Base-by-base conservation (phyloP, 2,329 filamentous ascomycete genomes). In the Tolypocladium ovalisporum region DNA sequence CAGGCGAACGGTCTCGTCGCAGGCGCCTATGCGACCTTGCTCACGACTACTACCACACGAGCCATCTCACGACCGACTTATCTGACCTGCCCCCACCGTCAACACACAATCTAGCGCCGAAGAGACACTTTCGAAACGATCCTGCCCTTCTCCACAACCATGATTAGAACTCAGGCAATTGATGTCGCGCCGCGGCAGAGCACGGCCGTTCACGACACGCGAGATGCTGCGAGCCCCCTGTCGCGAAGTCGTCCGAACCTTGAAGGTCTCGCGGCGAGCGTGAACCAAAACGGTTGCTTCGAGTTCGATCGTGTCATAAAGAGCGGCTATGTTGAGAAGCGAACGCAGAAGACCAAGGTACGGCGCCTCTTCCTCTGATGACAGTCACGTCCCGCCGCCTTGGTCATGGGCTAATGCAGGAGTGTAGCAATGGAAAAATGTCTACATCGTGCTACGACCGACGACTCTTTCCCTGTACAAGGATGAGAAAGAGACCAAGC, bases 301-400 rank as follows among this genome's bases (percentile, higher is more conserved):
- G 92, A 94, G 67, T 96, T 95, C 67, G 94, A 99, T 72, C 87
- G 91, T 54, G 89, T 97, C 57, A 82, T 97, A 71, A 97, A 96
- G 75, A 85, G 87, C 58, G 92, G 93, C 59, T 88, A 87, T 63
- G 85, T 96, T 42, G 82, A 88, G 68, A 96, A 96, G 74, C 85
- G 93, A 64, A 95, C 91, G 22, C 88, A 92, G 66, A 96, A 93
- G 77, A 97, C 93, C 59, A 96, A 95, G 86, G 90, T 91, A 72
- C 57, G 70, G 61, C 52, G 42, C 53, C 47, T n/a, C 47, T 36
- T 55, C 22, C 64, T 61, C 62, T 53, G 32, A 9, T n/a, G 29
- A 37, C 44, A 24, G 19, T 36, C 35, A 9, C 36, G 34, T 32
- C 19, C 12, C 19, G 29, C 12, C 29, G 29, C 29, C 9, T 22